phyloP scores from a whole-genome alignment of 192 early-diverging fungal genomes.

The Dimargaris cristalligena region DNA sequence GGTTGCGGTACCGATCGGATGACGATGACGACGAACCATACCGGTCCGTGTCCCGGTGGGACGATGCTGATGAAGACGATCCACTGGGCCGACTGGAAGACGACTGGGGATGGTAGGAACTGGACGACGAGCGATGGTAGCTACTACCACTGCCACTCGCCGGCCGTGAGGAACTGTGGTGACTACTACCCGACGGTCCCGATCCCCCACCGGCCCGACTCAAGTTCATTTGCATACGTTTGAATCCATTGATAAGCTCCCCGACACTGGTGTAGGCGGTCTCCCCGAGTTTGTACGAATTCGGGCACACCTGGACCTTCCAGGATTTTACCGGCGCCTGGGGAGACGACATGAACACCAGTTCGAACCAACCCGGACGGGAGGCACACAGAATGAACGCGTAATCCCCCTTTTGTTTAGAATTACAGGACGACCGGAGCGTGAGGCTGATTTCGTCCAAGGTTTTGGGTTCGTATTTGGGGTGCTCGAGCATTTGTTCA shows the following conservation, averaged over 20 bases:
- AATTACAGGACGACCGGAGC: slow-evolving; percentile 29
- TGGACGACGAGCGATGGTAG: too few relatives aligned
- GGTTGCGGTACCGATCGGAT: too few relatives aligned
- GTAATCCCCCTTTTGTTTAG: slow-evolving; percentile 59
- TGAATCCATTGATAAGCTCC: slow-evolving; percentile 58
- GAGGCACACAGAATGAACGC: slow-evolving; percentile 53
- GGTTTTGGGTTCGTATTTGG: slow-evolving; percentile 53
- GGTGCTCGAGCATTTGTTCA: slow-evolving; percentile 44
- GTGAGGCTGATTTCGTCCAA: slow-evolving; percentile 29
- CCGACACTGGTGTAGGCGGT: slow-evolving; percentile 48
- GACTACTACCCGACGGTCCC: too few relatives aligned
- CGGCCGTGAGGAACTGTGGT: too few relatives aligned
- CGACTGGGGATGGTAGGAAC: not conserved
- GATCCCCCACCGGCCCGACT: too few relatives aligned
- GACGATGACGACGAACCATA: too few relatives aligned
- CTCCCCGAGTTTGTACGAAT: slow-evolving; percentile 55
- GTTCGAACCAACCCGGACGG: slow-evolving; percentile 49
- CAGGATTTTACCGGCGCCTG: slow-evolving; percentile 42
- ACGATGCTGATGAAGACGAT: too few relatives aligned
- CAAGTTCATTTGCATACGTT: slow-evolving; percentile 46
- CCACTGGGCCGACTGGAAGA: not conserved
- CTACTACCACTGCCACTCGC: too few relatives aligned
- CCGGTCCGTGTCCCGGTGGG: too few relatives aligned
- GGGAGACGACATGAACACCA: slow-evolving; percentile 66
- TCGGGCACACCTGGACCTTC: slow-evolving; percentile 58